Evolutionary conservation across 2,329 filamentous ascomycete species (phyloP).

Genomic region (Metarhizium sp.): DNA sequence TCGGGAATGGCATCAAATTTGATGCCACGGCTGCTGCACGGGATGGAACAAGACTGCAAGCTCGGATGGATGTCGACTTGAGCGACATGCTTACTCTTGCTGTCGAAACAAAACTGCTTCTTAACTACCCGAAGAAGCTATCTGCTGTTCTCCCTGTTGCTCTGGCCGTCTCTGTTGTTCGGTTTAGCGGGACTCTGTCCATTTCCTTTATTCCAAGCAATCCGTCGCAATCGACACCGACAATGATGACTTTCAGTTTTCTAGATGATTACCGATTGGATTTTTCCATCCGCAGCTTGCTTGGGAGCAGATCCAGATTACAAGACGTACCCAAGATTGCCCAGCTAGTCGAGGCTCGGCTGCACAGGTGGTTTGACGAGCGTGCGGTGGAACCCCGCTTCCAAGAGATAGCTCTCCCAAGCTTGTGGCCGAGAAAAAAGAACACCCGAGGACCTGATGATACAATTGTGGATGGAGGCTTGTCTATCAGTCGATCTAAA

Average conservation of each 20-base stretch:
- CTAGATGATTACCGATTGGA: slow-evolving; percentile 80
- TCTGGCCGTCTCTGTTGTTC: slow-evolving; percentile 79
- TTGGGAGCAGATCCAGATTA: slow-evolving; percentile 69
- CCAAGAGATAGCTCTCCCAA: slow-evolving; percentile 77
- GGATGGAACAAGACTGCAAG: slow-evolving; percentile 72
- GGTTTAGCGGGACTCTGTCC: slow-evolving; percentile 90
- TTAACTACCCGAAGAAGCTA: slow-evolving; percentile 89
- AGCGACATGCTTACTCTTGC: slow-evolving; percentile 93
- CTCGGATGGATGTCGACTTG: slow-evolving; percentile 92
- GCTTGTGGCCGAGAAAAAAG: slow-evolving; percentile 74
- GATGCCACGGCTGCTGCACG: slow-evolving; percentile 42
- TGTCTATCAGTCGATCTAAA: slow-evolving; percentile 41
- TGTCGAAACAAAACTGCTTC: slow-evolving; percentile 83
- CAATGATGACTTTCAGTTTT: slow-evolving; percentile 92
- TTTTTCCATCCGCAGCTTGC: slow-evolving; percentile 68
- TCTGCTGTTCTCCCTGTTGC: slow-evolving; percentile 88
- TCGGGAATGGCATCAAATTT: slow-evolving; percentile 41
- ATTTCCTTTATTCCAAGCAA: slow-evolving; percentile 84
- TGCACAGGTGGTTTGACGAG: slow-evolving; percentile 84
- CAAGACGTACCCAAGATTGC: slow-evolving; percentile 87
- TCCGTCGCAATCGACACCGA: slow-evolving; percentile 59
- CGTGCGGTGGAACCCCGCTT: slow-evolving; percentile 78
- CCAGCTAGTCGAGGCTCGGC: slow-evolving; percentile 67
- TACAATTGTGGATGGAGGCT: slow-evolving; percentile 33
- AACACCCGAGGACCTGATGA: slow-evolving; percentile 70